Percentiles rank a stretch among this genome's conserved stretches.
phyloP scores from a whole-genome alignment of 805 yeast species.

The Kuraishia capsulata region DNA sequence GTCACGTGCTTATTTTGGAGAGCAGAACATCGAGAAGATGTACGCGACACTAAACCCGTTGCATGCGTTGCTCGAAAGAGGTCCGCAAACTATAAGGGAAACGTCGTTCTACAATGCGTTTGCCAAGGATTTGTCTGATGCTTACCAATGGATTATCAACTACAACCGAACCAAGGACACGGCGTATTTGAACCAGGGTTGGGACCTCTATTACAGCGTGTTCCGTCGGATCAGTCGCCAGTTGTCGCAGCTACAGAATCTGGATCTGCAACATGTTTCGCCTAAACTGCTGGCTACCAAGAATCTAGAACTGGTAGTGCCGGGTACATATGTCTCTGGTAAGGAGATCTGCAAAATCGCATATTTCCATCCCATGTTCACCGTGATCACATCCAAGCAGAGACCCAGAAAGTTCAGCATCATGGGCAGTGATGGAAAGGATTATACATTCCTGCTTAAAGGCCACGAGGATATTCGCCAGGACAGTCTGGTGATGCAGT shows the following conservation, averaged over 20 bases:
- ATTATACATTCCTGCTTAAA: constrained; percentile 72
- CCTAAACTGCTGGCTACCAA: constrained; percentile 76
- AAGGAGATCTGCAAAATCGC: constrained; percentile 66
- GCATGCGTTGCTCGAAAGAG: constrained; percentile 73
- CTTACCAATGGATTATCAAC: constrained; percentile 86
- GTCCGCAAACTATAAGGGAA: constrained; percentile 90
- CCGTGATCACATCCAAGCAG: constrained; percentile 91
- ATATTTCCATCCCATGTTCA: constrained; percentile 71
- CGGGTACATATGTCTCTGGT: constrained; percentile 88
- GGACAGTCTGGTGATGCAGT: constrained; percentile 95
- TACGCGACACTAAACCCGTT: constrained; percentile 82
- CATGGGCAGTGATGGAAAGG: constrained; percentile 86
- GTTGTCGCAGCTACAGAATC: constrained; percentile 73
- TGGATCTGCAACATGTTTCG: constrained; percentile 89
- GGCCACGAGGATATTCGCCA: constrained; percentile 98
- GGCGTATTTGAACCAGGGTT: constrained; percentile 88
- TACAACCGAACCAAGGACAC: constrained; percentile 79
- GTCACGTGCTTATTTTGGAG: constrained; percentile 85
- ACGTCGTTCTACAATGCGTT: constrained; percentile 87
- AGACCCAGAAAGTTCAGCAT: constrained; percentile 81
- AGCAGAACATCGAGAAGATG: constrained; percentile 92
- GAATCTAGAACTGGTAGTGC: constrained; percentile 81
- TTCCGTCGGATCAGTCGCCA: constrained; percentile 87
- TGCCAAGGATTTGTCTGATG: constrained; percentile 88
- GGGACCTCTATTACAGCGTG: constrained; percentile 94